These are phyloP conservation scores for Trifolium pratense DNA, from an alignment of 306 rosid species.

Conservation along the genomic window DNA sequence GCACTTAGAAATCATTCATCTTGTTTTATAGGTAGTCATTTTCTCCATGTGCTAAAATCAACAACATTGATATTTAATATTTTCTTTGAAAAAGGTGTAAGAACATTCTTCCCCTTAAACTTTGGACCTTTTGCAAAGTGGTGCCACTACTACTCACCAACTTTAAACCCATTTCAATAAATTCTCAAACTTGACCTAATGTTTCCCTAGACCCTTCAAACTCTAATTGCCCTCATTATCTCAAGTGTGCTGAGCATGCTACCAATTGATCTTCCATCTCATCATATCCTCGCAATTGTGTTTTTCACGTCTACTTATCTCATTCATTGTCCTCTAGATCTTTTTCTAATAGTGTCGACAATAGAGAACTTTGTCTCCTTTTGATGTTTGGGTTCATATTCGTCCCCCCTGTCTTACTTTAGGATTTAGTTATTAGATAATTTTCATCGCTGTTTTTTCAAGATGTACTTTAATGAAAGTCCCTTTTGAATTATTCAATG, in stretches of 20 bases:
- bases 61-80: slow-evolving; percentile 7
- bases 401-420: not conserved
- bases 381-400: not conserved
- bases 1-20: slow-evolving; percentile 12
- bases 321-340: not conserved
- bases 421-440: not conserved
- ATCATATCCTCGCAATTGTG: not conserved
- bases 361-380: not conserved
- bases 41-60: not conserved
- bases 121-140: slow-evolving; percentile 20
- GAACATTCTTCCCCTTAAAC: not conserved
- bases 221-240: not conserved
- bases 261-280: not conserved
- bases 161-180: slow-evolving; percentile 27
- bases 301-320: not conserved
- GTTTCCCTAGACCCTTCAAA: not conserved
- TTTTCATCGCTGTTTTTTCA: not conserved
- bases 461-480: not conserved
- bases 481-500: not conserved
- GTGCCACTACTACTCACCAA: not conserved
- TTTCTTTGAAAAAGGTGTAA: not conserved
- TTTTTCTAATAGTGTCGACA: not conserved
- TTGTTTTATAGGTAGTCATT: slow-evolving; percentile 8
- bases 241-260: not conserved
- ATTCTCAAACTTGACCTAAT: slow-evolving; percentile 8